Conservation (phyloP, 106 monocot genomes). For the Acorus calamus region DNA sequence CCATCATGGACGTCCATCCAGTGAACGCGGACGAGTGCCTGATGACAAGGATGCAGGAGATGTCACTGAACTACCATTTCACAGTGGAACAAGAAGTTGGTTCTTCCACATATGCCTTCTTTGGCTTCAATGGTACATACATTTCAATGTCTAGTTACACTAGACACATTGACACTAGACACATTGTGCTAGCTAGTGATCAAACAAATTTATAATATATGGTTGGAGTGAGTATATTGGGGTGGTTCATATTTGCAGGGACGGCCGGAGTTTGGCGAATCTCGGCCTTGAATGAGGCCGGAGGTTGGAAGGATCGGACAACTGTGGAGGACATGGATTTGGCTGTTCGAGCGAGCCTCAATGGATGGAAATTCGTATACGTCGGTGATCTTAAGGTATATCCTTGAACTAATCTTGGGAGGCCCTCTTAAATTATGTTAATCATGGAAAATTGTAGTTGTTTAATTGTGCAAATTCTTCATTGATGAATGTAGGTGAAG, state of each 20-base stretch:
- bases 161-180: neutral
- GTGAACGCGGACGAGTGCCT: no score
- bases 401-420: neutral
- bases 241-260: constrained; percentile 1
- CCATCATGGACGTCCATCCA: no score
- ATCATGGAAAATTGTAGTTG: neutral
- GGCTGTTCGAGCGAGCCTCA: no score
- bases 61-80: constrained; percentile 33
- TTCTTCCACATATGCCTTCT: constrained; percentile 25
- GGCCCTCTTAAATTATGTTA: neutral
- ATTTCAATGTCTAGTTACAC: neutral
- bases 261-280: constrained; percentile 30
- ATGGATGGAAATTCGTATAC: constrained; percentile 29
- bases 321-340: no score
- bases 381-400: constrained; percentile 21
- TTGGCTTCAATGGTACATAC: constrained; percentile 27
- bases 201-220: neutral
- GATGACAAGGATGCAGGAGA: constrained; percentile 25
- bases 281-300: constrained; percentile 21
- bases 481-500: constrained; percentile 11
- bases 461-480: neutral
- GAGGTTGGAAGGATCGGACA: constrained; percentile 18
- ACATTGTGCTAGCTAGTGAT: neutral
- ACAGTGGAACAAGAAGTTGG: constrained; percentile 29
- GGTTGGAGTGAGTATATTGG: neutral